These are phyloP conservation scores for Galerina marginata DNA, from an alignment of 768 basidiomycete species.

Conservation along the genomic window DNA sequence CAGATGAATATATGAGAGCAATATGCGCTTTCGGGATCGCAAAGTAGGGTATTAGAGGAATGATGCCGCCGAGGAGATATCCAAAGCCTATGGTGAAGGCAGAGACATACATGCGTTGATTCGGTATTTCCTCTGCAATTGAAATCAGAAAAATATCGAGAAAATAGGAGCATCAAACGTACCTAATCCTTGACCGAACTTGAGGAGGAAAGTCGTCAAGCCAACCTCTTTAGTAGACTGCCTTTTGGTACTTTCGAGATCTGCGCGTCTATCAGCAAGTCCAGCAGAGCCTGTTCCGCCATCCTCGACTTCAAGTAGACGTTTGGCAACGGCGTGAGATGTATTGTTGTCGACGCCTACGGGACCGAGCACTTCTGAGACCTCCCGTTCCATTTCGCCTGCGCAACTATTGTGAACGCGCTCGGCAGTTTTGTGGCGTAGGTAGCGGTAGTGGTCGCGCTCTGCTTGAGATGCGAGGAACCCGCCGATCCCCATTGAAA, in stretches of 20 bases:
- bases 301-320: conserved; percentile 71
- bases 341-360: conserved; percentile 88
- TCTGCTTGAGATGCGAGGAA: conserved; percentile 98
- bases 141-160: not conserved
- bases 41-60: conserved; percentile 93
- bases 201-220: conserved; percentile 90
- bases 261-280: conserved; percentile 29
- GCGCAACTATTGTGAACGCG: conserved; percentile 90
- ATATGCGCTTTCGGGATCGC: conserved; percentile 75
- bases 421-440: conserved; percentile 71
- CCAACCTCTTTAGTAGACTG: conserved; percentile 83
- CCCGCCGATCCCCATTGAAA: conserved; percentile 98
- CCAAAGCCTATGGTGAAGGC: conserved; percentile 96
- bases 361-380: conserved; percentile 84
- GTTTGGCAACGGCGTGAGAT: conserved; percentile 78
- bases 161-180: conserved; percentile 26
- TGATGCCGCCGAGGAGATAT: conserved; percentile 91
- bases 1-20: conserved; percentile 72
- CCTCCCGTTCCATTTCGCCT: conserved; percentile 97
- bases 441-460: conserved; percentile 91
- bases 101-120: conserved; percentile 82
- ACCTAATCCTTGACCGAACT: conserved; percentile 95
- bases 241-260: conserved; percentile 62
- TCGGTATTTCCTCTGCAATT: conserved; percentile 83
- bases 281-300: conserved; percentile 31